Evolutionary conservation across 1,284 basidiomycete genomes (phyloP).

Genomic region (Fistulinella cinereoalba): DNA sequence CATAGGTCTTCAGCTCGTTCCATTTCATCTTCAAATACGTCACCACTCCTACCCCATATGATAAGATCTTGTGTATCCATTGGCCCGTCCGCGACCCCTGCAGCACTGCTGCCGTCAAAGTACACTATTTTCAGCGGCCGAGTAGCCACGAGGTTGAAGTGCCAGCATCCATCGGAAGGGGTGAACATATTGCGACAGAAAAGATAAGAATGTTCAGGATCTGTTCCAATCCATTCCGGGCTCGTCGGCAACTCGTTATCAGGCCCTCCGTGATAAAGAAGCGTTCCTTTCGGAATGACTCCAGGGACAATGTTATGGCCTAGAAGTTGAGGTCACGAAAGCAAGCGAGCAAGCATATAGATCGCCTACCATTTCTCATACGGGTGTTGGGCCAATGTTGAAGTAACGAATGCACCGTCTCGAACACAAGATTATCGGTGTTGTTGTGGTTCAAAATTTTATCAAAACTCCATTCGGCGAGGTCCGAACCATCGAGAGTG

Average conservation of each 20-base stretch:
- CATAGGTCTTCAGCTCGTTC: conserved; percentile 31
- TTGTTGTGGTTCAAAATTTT: conserved; percentile 10
- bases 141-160: conserved; percentile 36
- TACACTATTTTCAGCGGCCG: conserved; percentile 42
- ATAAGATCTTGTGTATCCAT: conserved; percentile 46
- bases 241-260: conserved; percentile 28
- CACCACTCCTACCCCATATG: conserved; percentile 33
- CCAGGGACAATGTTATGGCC: conserved; percentile 47
- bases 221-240: conserved; percentile 43
- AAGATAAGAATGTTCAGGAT: conserved; percentile 43
- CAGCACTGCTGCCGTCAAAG: conserved; percentile 44
- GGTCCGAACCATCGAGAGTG: not conserved
- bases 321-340: conserved; percentile 4
- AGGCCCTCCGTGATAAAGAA: conserved; percentile 41
- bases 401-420: conserved; percentile 31
- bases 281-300: conserved; percentile 38
- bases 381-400: conserved; percentile 53
- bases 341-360: accelerated
- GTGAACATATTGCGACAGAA: conserved; percentile 28
- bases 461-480: conserved; percentile 16
- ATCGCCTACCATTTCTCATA: conserved; percentile 45
- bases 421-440: conserved; percentile 31
- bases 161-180: conserved; percentile 23
- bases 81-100: conserved; percentile 35
- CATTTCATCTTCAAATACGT: conserved; percentile 25